phyloP scores from a whole-genome alignment of 306 rosid species.

The Dryas alaskensis region DNA sequence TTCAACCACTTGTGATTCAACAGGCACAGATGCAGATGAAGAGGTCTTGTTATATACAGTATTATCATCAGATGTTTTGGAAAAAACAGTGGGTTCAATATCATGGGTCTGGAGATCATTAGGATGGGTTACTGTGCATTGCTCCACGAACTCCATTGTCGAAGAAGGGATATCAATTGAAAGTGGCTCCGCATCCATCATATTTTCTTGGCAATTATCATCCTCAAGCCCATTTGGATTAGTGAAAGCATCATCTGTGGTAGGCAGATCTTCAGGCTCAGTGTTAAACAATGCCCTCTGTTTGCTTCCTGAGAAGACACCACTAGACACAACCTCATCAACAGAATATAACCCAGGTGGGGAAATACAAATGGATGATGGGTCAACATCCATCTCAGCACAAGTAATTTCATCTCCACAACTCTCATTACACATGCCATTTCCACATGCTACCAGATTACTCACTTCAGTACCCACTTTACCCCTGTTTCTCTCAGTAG shows the following conservation, averaged over 20 bases:
- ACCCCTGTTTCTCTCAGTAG: conserved; percentile 19
- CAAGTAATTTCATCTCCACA: conserved; percentile 37
- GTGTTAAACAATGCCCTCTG: conserved; percentile 20
- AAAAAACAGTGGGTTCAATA: conserved; percentile 14
- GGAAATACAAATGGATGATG: conserved; percentile 47
- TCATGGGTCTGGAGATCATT: conserved; percentile 20
- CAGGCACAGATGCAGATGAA: conserved; percentile 22
- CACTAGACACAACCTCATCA: conserved; percentile 46
- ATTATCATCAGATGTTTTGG: conserved; percentile 26
- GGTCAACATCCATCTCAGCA: conserved; percentile 61
- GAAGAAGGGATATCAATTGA: conserved; percentile 29
- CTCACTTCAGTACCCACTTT: conserved; percentile 19
- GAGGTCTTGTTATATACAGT: conserved; percentile 10
- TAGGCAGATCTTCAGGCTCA: conserved; percentile 34
- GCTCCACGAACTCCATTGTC: conserved; percentile 32
- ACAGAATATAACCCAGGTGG: conserved; percentile 48
- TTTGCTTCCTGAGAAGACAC: conserved; percentile 18
- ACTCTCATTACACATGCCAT: conserved; percentile 25
- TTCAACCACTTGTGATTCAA: conserved; percentile 27
- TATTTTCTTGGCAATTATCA: conserved; percentile 23
- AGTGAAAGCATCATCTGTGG: conserved; percentile 29
- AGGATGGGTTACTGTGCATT: conserved; percentile 35
- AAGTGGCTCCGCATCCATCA: conserved; percentile 38
- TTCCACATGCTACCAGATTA: conserved; percentile 25
- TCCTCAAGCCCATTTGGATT: conserved; percentile 23